Conservation (phyloP, 1,284 basidiomycete genomes). For the Cryptococcus floricola region DNA sequence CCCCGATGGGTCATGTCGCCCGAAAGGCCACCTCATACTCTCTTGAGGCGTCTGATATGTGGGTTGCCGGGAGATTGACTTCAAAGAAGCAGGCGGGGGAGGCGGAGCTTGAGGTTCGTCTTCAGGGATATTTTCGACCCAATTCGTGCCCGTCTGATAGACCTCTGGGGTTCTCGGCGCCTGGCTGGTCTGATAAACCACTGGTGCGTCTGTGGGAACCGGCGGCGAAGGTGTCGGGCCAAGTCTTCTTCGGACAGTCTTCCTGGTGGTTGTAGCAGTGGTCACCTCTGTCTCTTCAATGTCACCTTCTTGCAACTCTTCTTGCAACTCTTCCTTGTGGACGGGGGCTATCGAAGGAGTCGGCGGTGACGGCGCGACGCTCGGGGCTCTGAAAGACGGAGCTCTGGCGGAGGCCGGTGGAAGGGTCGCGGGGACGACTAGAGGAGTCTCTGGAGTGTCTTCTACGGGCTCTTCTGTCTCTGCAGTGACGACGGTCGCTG, state of each 20-base stretch:
- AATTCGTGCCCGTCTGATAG: constrained; percentile 5
- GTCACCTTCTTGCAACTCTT: constrained; percentile 8
- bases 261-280: constrained; percentile 13
- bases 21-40: neutral
- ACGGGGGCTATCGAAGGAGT: neutral
- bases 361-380: neutral
- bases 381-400: neutral
- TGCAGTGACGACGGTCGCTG: neutral
- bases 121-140: constrained; percentile 8
- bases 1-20: neutral
- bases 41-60: neutral
- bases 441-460: constrained; percentile 2
- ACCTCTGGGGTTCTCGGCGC: constrained; percentile 2
- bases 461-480: neutral
- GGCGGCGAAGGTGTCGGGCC: neutral
- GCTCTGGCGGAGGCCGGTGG: constrained; percentile 1
- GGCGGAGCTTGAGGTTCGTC: neutral
- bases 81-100: neutral
- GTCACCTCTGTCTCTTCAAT: constrained; percentile 13
- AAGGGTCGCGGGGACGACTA: constrained; percentile 7
- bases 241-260: constrained; percentile 2
- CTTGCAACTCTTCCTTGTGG: neutral
- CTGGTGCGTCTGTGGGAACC: neutral
- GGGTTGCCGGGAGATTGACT: constrained; percentile 1
- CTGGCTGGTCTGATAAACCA: neutral